These are phyloP conservation scores for Quercus berberidifolia DNA, from an alignment of 306 rosid genomes.

Conservation along the genomic window DNA sequence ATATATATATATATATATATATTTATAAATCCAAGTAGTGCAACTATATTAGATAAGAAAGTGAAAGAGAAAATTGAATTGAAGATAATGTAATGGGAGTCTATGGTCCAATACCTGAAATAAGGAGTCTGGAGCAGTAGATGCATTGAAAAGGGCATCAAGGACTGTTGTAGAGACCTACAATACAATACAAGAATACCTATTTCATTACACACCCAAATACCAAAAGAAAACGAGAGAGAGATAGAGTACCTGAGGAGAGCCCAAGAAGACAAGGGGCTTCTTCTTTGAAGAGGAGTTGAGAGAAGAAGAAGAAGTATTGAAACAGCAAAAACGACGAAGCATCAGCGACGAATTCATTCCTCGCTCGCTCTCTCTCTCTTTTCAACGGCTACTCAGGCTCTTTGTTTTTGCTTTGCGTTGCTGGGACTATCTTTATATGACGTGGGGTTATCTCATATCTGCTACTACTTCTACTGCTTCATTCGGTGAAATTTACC, in stretches of 20 bases:
- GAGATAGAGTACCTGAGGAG: conserved; percentile 57
- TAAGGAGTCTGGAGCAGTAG: conserved; percentile 47
- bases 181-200: neutral
- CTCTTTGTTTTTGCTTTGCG: neutral
- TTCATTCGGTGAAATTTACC: too few species aligned
- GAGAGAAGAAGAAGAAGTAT: conserved; percentile 31
- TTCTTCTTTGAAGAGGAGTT: conserved; percentile 41
- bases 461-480: neutral
- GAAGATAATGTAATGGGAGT: neutral
- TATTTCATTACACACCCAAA: conserved; percentile 1
- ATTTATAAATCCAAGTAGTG: neutral
- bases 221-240: neutral
- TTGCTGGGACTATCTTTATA: neutral
- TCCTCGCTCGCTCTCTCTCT: neutral
- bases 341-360: conserved; percentile 34
- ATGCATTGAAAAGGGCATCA: conserved; percentile 66
- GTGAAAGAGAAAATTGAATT: neutral
- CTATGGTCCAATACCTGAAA: conserved; percentile 43
- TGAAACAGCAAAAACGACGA: conserved; percentile 63
- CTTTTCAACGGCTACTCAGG: neutral
- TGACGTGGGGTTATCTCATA: neutral
- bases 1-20: too few species aligned
- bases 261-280: conserved; percentile 72
- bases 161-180: conserved; percentile 77
- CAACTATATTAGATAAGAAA: neutral